Conservation (phyloP, 495 filamentous ascomycete genomes). For the Parmelia sp. region DNA sequence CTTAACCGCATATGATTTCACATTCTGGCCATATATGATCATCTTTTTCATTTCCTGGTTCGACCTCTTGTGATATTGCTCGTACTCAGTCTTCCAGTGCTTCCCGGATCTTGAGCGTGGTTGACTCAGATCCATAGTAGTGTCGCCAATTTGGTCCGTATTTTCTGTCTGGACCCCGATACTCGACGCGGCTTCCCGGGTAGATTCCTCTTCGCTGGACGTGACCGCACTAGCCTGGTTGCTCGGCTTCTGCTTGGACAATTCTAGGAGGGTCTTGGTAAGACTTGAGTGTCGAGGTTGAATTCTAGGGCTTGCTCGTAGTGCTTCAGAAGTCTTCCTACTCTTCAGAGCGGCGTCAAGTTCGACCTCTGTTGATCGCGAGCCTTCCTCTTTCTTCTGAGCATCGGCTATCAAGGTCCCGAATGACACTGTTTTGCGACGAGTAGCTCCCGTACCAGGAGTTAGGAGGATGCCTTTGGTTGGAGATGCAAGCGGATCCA, state of each 20-base stretch:
- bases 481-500: conserved; percentile 48
- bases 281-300: conserved; percentile 26
- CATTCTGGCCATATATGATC: conserved; percentile 71
- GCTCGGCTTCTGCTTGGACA: conserved; percentile 13
- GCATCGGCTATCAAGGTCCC: conserved; percentile 46
- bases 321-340: conserved; percentile 24
- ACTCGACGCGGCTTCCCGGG: not conserved
- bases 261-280: conserved; percentile 30
- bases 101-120: conserved; percentile 79
- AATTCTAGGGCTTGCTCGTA: conserved; percentile 24
- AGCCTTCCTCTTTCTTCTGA: conserved; percentile 8
- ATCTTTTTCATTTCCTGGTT: conserved; percentile 70
- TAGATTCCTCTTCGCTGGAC: conserved; percentile 12
- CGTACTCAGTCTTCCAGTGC: conserved; percentile 91
- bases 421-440: conserved; percentile 89
- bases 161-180: conserved; percentile 30
- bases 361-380: conserved; percentile 31
- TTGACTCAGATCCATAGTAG: conserved; percentile 69
- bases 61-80: conserved; percentile 75
- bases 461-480: conserved; percentile 82
- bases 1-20: conserved; percentile 81
- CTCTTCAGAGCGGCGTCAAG: conserved; percentile 9
- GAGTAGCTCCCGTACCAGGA: conserved; percentile 70
- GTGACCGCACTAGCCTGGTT: not conserved
- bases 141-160: conserved; percentile 35